These are phyloP conservation scores for Cercospora berteroae DNA, from an alignment of 2,329 filamentous ascomycete species.

Conservation along the genomic window DNA sequence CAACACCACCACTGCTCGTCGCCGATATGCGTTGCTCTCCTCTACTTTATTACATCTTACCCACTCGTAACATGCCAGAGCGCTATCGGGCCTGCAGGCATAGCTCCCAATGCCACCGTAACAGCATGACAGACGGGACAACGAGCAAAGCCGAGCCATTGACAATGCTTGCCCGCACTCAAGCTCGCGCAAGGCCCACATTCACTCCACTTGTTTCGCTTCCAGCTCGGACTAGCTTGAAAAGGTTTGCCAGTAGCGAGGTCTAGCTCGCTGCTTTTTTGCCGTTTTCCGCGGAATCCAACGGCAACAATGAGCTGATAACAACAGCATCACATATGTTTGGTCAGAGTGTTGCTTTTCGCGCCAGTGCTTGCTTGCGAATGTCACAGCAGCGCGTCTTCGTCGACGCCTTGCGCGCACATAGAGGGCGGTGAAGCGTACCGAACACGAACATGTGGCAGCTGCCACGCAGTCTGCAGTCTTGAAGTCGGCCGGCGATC, in stretches of 20 bases:
- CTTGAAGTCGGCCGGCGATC: background rate
- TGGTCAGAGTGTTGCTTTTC: background rate
- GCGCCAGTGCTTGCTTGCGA: background rate
- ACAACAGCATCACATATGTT: background rate
- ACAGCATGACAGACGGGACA: constrained; percentile 7
- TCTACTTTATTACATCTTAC: background rate
- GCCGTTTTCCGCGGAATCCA: constrained; percentile 18
- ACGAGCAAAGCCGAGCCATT: constrained; percentile 17
- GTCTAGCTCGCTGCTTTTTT: constrained; percentile 22
- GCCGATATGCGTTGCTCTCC: background rate
- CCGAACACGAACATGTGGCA: background rate
- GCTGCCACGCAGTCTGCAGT: background rate
- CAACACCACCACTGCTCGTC: constrained; percentile 4
- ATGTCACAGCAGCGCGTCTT: background rate
- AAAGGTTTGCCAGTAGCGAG: constrained; percentile 24
- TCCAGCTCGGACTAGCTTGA: constrained; percentile 19
- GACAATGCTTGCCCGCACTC: constrained; percentile 12
- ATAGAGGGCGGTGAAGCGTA: background rate
- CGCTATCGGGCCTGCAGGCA: constrained; percentile 2
- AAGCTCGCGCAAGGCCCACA: constrained; percentile 17
- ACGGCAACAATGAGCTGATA: background rate
- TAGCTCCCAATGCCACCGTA: constrained; percentile 9
- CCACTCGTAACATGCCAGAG: constrained; percentile 1
- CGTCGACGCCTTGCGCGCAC: background rate
- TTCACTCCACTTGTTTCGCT: constrained; percentile 18